Evolutionary conservation across 306 rosid genomes (phyloP), one percentile per base, ranked within the genome.

Genomic region (Quercus variabilis): DNA sequence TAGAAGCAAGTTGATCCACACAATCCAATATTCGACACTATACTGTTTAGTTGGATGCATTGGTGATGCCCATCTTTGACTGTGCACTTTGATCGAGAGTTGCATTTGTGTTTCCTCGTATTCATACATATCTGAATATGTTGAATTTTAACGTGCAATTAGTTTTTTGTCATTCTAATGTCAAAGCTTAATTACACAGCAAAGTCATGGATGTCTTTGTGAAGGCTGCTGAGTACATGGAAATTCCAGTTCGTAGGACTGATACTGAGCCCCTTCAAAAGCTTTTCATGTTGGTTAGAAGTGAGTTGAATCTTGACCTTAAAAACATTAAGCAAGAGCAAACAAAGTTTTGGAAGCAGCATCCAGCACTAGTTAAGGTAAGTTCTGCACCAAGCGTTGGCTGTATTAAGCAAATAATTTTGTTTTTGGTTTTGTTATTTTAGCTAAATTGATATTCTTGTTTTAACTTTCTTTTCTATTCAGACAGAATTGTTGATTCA

Each of bases 251-350:
- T 87, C 98, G 92, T 85, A 90, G 99, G 82, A 91, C 97, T 56
- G 98, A 96, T 30, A 83, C 90, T 72, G 99, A 93, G 60, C 99
- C 99, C 58, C 97, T 93, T 74, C 99, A 96, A 80, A 93, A 91
- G 91, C 91, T 96, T 69, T 96, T 96, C 75, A 85, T 93, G 98
- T 83, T 93, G 80, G 98, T 96, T 59, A 88, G 98, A 79, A 93
- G 99, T 88, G 99, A 96, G 90, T 84, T 96, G 83, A 96, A 96
- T 89, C 91, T 96, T 78, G 98, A 96, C 89, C 98, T 90, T 71
- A 96, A 96, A 89, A 96, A 93, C 90, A 93, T 93, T 69, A 96
- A 96, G 91, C 99, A 96, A 85, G 99, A 93, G 89, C 98, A 96
- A 81, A 92, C 98, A 49, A 96, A 96, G 84, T 96, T 96, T 90